Conservation (phyloP, 2,329 filamentous ascomycete genomes). For the Fusarium begoniae region DNA sequence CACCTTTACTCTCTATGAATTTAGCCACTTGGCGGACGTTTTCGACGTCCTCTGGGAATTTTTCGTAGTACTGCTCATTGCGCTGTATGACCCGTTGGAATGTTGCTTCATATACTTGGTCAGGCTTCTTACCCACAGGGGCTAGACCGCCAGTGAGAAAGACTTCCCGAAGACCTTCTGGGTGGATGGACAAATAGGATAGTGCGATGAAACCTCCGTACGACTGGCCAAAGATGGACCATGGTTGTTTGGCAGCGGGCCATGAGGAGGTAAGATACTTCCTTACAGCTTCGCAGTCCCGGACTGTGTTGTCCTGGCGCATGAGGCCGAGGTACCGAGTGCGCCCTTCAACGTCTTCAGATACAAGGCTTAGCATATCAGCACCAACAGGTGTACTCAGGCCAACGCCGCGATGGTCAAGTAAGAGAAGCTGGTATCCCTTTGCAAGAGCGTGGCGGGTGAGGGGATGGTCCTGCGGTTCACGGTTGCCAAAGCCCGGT, state of each 20-base stretch:
- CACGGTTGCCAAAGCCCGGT: constrained; percentile 79
- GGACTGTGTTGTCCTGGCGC: constrained; percentile 89
- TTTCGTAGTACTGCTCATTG: constrained; percentile 82
- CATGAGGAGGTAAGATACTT: constrained; percentile 76
- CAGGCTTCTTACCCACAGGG: constrained; percentile 75
- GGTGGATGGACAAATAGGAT: constrained; percentile 84
- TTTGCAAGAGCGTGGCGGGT: constrained; percentile 77
- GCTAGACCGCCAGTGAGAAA: constrained; percentile 88
- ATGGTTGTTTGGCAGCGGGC: constrained; percentile 75
- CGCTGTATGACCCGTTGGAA: constrained; percentile 75
- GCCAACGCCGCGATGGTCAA: constrained; percentile 94
- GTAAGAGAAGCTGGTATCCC: constrained; percentile 84
- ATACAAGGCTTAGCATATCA: constrained; percentile 66
- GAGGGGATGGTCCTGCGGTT: constrained; percentile 77
- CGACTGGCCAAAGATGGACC: constrained; percentile 89
- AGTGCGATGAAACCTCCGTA: constrained; percentile 90
- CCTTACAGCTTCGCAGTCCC: constrained; percentile 87
- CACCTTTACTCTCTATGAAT: constrained; percentile 69
- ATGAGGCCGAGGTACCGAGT: constrained; percentile 85
- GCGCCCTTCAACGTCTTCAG: constrained; percentile 73
- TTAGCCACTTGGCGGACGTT: constrained; percentile 72
- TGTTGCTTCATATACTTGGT: constrained; percentile 78
- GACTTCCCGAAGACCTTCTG: constrained; percentile 80
- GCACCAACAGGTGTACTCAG: constrained; percentile 83
- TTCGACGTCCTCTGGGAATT: constrained; percentile 82